Evolutionary conservation across 495 filamentous ascomycete genomes (phyloP).

Genomic region (Arthonia radiata): DNA sequence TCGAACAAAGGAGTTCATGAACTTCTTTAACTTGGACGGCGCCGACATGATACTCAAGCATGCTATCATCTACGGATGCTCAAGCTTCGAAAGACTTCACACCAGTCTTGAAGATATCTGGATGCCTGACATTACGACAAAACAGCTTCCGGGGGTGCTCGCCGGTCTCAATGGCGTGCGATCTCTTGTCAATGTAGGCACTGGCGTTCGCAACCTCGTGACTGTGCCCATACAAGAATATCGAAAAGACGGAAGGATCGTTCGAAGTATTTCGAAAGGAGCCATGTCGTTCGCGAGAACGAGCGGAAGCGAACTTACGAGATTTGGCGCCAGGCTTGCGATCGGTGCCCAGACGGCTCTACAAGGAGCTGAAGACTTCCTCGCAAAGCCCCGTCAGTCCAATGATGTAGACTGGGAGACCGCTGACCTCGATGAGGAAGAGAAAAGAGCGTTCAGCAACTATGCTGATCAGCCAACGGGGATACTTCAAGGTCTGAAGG

Average conservation of each 20-base stretch:
- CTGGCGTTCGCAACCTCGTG: slow-evolving; percentile 62
- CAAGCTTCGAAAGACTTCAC: slow-evolving; percentile 70
- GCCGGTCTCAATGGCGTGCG: slow-evolving; percentile 77
- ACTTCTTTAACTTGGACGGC: slow-evolving; percentile 81
- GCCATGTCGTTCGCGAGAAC: slow-evolving; percentile 72
- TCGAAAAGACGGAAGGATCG: slow-evolving; percentile 73
- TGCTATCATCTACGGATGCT: slow-evolving; percentile 75
- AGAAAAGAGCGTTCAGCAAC: slow-evolving; percentile 33
- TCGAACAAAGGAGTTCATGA: slow-evolving; percentile 98
- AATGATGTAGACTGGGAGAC: slow-evolving; percentile 33
- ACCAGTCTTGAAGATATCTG: slow-evolving; percentile 83
- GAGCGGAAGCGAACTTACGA: slow-evolving; percentile 73
- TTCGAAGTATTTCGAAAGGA: slow-evolving; percentile 77
- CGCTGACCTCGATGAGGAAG: slow-evolving; percentile 21
- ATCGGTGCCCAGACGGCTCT: slow-evolving; percentile 82
- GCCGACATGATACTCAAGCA: slow-evolving; percentile 69
- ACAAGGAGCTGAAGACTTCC: slow-evolving; percentile 62
- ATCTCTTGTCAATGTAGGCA: slow-evolving; percentile 70
- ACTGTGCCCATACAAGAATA: slow-evolving; percentile 82
- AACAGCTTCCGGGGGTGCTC: slow-evolving; percentile 72
- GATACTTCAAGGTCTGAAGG: slow-evolving; percentile 60
- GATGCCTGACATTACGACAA: slow-evolving; percentile 81
- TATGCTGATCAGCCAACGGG: slow-evolving; percentile 87
- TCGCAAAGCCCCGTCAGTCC: slow-evolving; percentile 15
- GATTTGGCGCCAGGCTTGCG: slow-evolving; percentile 80